phyloP scores from a whole-genome alignment of 805 yeast genomes.

The Torulaspora maleeae region DNA sequence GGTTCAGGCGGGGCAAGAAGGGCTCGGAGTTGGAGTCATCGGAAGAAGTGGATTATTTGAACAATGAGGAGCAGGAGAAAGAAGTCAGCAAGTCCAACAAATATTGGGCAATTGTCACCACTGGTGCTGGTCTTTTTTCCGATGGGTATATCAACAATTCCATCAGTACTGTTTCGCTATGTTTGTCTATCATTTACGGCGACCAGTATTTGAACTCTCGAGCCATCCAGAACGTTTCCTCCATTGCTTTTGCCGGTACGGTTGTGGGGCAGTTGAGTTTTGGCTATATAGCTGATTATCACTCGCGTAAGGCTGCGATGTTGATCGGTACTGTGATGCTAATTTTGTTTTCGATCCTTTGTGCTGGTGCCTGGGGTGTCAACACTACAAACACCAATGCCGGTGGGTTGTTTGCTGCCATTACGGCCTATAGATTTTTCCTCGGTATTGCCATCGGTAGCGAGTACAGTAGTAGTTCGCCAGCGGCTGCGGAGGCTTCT shows the following conservation, averaged over 20 bases:
- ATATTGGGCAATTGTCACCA: slow-evolving; percentile 67
- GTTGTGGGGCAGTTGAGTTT: slow-evolving; percentile 80
- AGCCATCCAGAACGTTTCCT: slow-evolving; percentile 75
- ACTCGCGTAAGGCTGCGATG: slow-evolving; percentile 82
- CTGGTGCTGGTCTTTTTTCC: slow-evolving; percentile 90
- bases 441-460: slow-evolving; percentile 92
- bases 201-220: slow-evolving; percentile 52
- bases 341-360: slow-evolving; percentile 70
- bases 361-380: slow-evolving; percentile 86
- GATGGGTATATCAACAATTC: slow-evolving; percentile 92
- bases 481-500: slow-evolving; percentile 90
- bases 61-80: slow-evolving; percentile 3
- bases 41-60: neutral
- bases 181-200: slow-evolving; percentile 64
- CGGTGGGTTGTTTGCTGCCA: slow-evolving; percentile 71
- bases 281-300: slow-evolving; percentile 75
- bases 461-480: slow-evolving; percentile 91
- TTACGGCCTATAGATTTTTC: slow-evolving; percentile 80
- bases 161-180: slow-evolving; percentile 69
- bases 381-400: slow-evolving; percentile 49
- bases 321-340: slow-evolving; percentile 67
- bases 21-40: neutral
- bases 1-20: slow-evolving; percentile 25
- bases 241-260: slow-evolving; percentile 89
- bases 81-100: slow-evolving; percentile 21